Percentiles rank a stretch among this genome's conserved stretches.
Conservation (phyloP, 306 rosid genomes). For the Vigna radiata region DNA sequence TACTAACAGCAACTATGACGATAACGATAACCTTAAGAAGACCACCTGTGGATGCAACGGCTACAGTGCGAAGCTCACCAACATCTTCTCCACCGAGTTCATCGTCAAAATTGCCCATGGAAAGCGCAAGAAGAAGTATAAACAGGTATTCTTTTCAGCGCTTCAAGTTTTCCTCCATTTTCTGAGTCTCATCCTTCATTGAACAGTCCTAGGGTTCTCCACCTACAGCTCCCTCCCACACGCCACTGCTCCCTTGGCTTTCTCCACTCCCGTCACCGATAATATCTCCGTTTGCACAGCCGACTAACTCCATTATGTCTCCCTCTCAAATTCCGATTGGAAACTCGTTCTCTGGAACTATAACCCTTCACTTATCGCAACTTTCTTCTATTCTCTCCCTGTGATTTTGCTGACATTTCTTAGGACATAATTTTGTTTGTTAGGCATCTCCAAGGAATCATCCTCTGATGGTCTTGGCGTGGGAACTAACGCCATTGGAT, state of each 20-base stretch:
- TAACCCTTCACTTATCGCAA: conserved; percentile 61
- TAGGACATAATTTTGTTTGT: conserved; percentile 27
- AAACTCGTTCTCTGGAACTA: conserved; percentile 95
- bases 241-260: conserved; percentile 63
- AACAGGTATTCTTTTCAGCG: too few relatives aligned
- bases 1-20: too few relatives aligned
- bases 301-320: conserved; percentile 91
- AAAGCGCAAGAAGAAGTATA: too few relatives aligned
- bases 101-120: too few relatives aligned
- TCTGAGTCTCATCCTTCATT: too few relatives aligned
- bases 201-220: conserved; percentile 43
- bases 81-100: too few relatives aligned
- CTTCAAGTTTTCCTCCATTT: too few relatives aligned
- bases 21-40: too few relatives aligned
- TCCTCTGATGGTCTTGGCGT: conserved; percentile 83
- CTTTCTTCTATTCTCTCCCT: background rate
- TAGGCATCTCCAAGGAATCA: conserved; percentile 92
- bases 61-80: too few relatives aligned
- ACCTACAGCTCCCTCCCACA: conserved; percentile 56
- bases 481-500: conserved; percentile 97
- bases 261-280: conserved; percentile 59
- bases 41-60: too few relatives aligned
- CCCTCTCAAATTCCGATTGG: conserved; percentile 86
- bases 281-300: conserved; percentile 92
- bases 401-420: background rate